Conservation (phyloP, 2,329 filamentous ascomycete species). For the Penicillium concentricum region DNA sequence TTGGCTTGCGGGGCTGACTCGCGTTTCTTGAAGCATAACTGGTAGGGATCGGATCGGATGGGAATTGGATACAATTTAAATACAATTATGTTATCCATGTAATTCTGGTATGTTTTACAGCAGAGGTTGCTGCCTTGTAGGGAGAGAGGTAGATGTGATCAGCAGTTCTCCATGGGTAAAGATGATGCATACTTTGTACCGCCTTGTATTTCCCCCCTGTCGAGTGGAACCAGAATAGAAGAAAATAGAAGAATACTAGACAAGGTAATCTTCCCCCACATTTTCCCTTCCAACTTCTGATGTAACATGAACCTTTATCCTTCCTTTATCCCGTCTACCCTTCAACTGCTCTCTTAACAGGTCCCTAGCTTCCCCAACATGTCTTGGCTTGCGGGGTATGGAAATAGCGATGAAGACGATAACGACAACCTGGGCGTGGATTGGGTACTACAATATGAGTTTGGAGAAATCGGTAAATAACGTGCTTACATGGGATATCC, state of each 20-base stretch:
- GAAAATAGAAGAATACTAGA: background rate
- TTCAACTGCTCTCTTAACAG: background rate
- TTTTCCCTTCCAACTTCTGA: background rate
- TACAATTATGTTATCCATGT: background rate
- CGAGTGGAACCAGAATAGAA: background rate
- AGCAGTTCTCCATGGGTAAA: background rate
- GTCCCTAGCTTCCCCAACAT: constrained; percentile 14
- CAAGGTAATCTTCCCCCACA: background rate
- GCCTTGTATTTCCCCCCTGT: background rate
- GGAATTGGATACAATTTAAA: background rate
- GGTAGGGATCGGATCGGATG: background rate
- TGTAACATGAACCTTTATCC: background rate
- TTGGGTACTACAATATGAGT: constrained; percentile 80
- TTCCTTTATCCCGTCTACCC: background rate
- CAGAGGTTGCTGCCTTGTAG: too few species aligned
- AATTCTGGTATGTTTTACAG: background rate
- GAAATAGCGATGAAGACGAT: constrained; percentile 35
- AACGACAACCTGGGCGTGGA: constrained; percentile 73
- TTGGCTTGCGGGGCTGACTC: constrained; percentile 20
- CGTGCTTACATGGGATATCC: constrained; percentile 13
- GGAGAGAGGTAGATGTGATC: background rate
- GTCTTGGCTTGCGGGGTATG: constrained; percentile 27
- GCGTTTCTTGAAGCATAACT: background rate
- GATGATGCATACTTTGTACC: background rate
- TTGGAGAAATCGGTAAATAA: constrained; percentile 62